Evolutionary conservation across 2,329 filamentous ascomycete genomes (phyloP), one percentile per base, ranked within the genome.

Genomic region (Furcasterigmium furcatum): DNA sequence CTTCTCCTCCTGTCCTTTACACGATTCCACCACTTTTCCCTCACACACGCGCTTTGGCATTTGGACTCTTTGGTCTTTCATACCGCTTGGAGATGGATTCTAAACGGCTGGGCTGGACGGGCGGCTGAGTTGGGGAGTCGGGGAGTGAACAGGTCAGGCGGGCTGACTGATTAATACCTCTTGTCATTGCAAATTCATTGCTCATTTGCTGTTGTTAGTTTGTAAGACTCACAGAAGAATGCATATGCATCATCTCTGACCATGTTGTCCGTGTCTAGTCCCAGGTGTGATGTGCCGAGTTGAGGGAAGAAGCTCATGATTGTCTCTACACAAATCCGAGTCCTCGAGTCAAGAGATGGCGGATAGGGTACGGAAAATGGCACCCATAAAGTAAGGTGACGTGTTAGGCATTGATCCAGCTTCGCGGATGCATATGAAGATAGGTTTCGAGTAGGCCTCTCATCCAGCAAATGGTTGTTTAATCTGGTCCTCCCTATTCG

Each of bases 121-220:
- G 48, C 48, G 50, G 50, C 50, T 50, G 48, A 48, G 48, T 48
- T 50, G 50, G 50, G 48, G 50, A 52, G 50, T 52, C 50, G 48
- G 50, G 50, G 50, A 52, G 50, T 52, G 50, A 50, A 47, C 35
- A 41, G 41, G 39, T 48, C 45, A 50, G 41, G 41, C 30, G 48
- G 45, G 48, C 40, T 44, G 44, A 45, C 47, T 43, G 41, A 35
- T 43, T 43, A 43, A 43, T 43, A 35, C 32, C 16, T 27, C 24
- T 36, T 36, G 34, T 36, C 34, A 36, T 36, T 36, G 34, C 34
- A 36, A 19, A 18, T 36, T 27, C n/a, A n/a, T 36, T 36, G 34
- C 18, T 18, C 16, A 16, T 36, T 36, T 36, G 34, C 34, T 36
- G 7, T 36, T 36, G 34, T 18, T 19, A 12, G 7, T 18, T 18